Conservation (phyloP, 2,329 filamentous ascomycete genomes). For the Aspergillus quadricinctus region DNA sequence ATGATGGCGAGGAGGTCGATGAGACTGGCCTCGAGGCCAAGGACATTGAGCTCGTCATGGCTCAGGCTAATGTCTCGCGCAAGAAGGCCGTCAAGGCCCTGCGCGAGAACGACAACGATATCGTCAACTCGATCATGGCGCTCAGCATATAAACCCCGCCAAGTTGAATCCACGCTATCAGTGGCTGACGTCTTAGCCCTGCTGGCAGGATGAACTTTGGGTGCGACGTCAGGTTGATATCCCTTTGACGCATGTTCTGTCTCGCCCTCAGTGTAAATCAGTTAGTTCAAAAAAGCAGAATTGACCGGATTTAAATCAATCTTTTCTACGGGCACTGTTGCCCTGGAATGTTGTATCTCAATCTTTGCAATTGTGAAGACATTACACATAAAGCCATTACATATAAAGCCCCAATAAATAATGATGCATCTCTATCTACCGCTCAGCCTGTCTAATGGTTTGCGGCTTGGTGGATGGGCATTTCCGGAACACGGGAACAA, state of each 20-base stretch:
- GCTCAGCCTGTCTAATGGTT: not conserved
- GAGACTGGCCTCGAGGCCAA: constrained; percentile 93
- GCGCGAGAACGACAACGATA: constrained; percentile 96
- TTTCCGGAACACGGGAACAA: constrained; percentile 25
- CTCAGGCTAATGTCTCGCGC: constrained; percentile 90
- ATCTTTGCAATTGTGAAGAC: not conserved
- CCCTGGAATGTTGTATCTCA: not conserved
- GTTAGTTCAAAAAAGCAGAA: constrained; percentile 29
- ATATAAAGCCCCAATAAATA: not conserved
- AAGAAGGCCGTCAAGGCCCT: constrained; percentile 99
- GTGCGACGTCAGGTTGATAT: constrained; percentile 26
- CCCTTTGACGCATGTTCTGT: constrained; percentile 19
- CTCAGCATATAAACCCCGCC: constrained; percentile 64
- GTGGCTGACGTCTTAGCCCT: constrained; percentile 22
- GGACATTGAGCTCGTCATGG: constrained; percentile 99
- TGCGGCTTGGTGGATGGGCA: constrained; percentile 5
- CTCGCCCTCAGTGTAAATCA: constrained; percentile 34
- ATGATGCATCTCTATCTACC: not conserved
- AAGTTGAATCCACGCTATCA: constrained; percentile 17
- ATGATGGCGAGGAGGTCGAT: constrained; percentile 94
- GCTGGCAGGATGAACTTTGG: constrained; percentile 28
- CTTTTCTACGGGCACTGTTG: not conserved
- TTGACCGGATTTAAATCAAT: constrained; percentile 15
- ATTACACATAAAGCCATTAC: not conserved
- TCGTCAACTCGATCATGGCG: constrained; percentile 99